Evolutionary conservation across 2,329 filamentous ascomycete species (phyloP).

Genomic region (Penicillium palitans): DNA sequence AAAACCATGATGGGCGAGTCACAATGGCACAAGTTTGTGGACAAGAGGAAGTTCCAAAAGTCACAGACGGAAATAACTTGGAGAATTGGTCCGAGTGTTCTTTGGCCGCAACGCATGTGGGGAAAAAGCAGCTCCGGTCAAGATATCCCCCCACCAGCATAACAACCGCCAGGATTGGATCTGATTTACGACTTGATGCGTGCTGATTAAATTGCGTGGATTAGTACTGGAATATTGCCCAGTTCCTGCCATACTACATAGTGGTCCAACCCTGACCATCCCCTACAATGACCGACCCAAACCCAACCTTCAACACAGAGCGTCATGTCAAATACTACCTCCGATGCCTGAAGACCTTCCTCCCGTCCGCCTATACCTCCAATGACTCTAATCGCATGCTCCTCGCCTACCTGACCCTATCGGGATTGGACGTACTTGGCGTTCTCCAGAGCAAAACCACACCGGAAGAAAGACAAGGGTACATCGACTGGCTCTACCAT

Average conservation of each 20-base stretch:
- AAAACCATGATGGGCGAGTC: conserved; percentile 64
- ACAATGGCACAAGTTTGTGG: not conserved
- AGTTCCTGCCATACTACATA: not conserved
- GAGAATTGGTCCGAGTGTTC: conserved; percentile 16
- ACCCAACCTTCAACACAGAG: conserved; percentile 47
- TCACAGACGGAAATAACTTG: conserved; percentile 8
- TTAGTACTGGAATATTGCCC: not conserved
- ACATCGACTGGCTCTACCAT: conserved; percentile 75
- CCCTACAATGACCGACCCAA: conserved; percentile 30
- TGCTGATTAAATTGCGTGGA: not conserved
- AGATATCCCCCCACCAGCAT: conserved; percentile 17
- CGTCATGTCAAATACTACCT: conserved; percentile 90
- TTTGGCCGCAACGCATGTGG: conserved; percentile 21
- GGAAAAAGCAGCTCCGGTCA: conserved; percentile 21
- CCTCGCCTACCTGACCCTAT: conserved; percentile 84
- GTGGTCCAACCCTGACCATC: conserved; percentile 4
- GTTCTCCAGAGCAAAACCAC: conserved; percentile 58
- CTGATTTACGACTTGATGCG: not conserved
- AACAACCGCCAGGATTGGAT: conserved; percentile 11
- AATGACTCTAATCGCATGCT: conserved; percentile 90
- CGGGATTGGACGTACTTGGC: conserved; percentile 78
- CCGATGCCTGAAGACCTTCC: conserved; percentile 76
- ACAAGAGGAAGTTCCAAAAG: not conserved
- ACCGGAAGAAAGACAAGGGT: conserved; percentile 54
- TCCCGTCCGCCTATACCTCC: conserved; percentile 80